Evolutionary conservation across 495 filamentous ascomycete genomes (phyloP).

Genomic region (Echria macrotheca): DNA sequence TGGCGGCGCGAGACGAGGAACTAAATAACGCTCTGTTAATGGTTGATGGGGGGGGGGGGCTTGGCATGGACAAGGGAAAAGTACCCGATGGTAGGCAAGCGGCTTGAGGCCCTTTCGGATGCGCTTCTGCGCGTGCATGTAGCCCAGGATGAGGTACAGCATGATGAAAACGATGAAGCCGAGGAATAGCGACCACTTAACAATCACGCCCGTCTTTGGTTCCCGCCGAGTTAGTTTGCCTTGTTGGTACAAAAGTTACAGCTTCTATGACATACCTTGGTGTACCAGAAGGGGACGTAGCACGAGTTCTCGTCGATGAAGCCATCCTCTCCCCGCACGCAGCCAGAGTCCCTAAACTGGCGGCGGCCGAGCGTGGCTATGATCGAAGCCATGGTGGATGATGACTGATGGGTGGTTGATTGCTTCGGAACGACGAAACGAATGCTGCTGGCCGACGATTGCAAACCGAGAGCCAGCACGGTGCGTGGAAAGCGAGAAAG

Average conservation of each 20-base stretch:
- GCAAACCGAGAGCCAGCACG: too few species aligned
- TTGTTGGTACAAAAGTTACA: neutral
- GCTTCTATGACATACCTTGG: constrained; percentile 26
- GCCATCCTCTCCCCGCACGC: constrained; percentile 19
- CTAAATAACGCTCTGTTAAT: constrained; percentile 27
- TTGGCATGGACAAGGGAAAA: constrained; percentile 11
- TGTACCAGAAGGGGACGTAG: constrained; percentile 41
- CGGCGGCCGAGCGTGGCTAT: constrained; percentile 7
- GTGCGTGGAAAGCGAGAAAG: neutral
- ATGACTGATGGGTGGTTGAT: neutral
- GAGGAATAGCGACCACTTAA: constrained; percentile 67
- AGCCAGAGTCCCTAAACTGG: constrained; percentile 14
- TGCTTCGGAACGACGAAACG: neutral
- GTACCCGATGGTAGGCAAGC: constrained; percentile 63
- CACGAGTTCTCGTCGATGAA: constrained; percentile 32
- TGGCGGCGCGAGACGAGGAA: constrained; percentile 56
- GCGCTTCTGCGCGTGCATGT: constrained; percentile 61
- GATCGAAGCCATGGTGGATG: constrained; percentile 11
- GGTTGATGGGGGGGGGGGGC: neutral
- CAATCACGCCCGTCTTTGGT: constrained; percentile 49
- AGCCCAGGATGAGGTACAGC: constrained; percentile 53
- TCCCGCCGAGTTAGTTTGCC: constrained; percentile 1
- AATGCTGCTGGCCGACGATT: too few species aligned
- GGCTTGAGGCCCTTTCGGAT: constrained; percentile 56
- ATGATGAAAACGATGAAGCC: constrained; percentile 45